A percentile compares a stretch with the other conserved stretches of the same genome.
These are phyloP conservation scores for Maudiozyma serrabonitensis DNA, from an alignment of 805 yeast species.

Conservation along the genomic window DNA sequence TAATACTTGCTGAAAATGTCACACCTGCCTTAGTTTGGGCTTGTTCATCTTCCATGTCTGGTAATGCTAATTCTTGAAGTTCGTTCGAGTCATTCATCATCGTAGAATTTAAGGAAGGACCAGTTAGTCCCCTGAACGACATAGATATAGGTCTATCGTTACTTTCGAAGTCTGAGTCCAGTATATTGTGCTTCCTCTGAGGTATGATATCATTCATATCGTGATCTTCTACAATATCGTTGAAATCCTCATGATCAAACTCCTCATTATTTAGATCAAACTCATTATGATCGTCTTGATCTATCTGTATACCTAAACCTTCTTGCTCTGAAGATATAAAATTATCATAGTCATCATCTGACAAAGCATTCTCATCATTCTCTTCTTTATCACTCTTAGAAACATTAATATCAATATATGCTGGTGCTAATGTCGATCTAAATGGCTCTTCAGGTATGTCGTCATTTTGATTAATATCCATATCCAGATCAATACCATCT, in stretches of 20 bases:
- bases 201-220: neutral
- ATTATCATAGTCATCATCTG: neutral
- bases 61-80: neutral
- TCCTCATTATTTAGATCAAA: slow-evolving; percentile 3
- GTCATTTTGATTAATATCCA: slow-evolving; percentile 18
- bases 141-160: slow-evolving; percentile 31
- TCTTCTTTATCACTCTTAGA: neutral
- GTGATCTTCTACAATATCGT: slow-evolving; percentile 2
- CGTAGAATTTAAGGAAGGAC: slow-evolving; percentile 41
- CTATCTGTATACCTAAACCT: neutral
- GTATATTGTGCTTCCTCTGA: neutral
- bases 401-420: neutral
- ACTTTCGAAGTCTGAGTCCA: neutral
- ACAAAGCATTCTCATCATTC: neutral
- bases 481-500: slow-evolving; percentile 31
- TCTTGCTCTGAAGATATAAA: neutral
- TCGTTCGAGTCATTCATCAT: neutral
- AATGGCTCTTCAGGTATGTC: slow-evolving; percentile 1
- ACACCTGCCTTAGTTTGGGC: neutral
- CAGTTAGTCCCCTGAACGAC: slow-evolving; percentile 56
- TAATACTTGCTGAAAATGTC: slow-evolving; percentile 68
- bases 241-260: slow-evolving; percentile 24
- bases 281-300: neutral
- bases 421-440: slow-evolving; percentile 2
- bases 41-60: neutral